Evolutionary conservation across 768 basidiomycete species (phyloP), one percentile per base, ranked within the genome.

Genomic region (Leccinum aurantiacum): DNA sequence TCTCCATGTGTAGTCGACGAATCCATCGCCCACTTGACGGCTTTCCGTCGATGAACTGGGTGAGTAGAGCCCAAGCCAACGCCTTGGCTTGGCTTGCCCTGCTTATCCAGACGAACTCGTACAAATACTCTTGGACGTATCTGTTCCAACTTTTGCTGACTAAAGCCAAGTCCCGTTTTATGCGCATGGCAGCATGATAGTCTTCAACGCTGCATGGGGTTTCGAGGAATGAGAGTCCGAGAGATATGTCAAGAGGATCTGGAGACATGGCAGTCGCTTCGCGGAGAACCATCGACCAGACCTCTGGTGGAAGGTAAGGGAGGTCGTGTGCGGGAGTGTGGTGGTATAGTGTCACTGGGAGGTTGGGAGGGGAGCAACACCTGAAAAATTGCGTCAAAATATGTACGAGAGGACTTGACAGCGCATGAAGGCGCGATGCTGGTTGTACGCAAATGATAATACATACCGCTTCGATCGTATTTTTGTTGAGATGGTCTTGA

Each of bases 51-150:
- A 85, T 67, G 73, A 74, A 74, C 68, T 80, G 74, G 63, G 75
- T 71, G n/a, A 77, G 74, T 8, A 82, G 67, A 6, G 77, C 78
- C 64, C 71, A 73, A 1, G 81, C 82, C 3, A 82, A 72, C 0
- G 75, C 68, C 61, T 81, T 78, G 0, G 85, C 82, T 61, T 85
- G 80, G 41, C 74, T 70, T 22, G 82, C 81, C 38, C 80, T 75
- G 54, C 77, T 78, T 65, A 91, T 84, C 89, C 89, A 90, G 38
- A 90, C 80, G 69, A 82, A 85, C 67, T 89, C 86, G 73, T 81
- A 90, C 17, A 90, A 71, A 47, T 83, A 79, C 57, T 81, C 80
- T 65, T 84, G 83, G 4, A 79, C 75, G 54, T 82, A 76, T 37
- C 68, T 75, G 66, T 84, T 76, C 83, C 86, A 91, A 9, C 76